A percentile compares a stretch with the other conserved stretches of the same genome.
Conservation (phyloP, 2,329 filamentous ascomycete species). For the Kalaharituber pfeilii region DNA sequence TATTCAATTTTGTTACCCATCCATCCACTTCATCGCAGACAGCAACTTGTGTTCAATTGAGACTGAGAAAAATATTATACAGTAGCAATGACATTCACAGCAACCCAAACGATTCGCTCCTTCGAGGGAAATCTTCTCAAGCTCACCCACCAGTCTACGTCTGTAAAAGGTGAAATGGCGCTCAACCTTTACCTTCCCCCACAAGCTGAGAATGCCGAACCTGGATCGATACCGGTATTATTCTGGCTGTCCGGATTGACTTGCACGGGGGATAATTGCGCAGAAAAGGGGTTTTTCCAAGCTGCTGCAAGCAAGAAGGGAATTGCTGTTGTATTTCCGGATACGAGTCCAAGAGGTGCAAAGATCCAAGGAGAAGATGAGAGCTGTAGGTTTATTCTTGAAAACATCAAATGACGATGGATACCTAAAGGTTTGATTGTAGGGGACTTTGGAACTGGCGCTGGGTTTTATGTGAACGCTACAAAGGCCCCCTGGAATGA, state of each 20-base stretch:
- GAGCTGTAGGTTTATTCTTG: conserved; percentile 32
- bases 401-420: neutral
- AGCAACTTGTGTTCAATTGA: no score
- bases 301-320: conserved; percentile 59
- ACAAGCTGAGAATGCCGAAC: conserved; percentile 36
- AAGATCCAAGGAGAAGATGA: conserved; percentile 72
- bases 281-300: conserved; percentile 81
- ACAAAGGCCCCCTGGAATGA: conserved; percentile 52
- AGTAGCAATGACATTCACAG: conserved; percentile 71
- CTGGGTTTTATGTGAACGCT: conserved; percentile 89
- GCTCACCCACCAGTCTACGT: conserved; percentile 64
- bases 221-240: conserved; percentile 59
- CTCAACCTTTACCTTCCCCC: conserved; percentile 82
- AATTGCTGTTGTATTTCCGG: conserved; percentile 86
- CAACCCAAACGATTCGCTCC: conserved; percentile 70
- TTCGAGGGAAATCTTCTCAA: conserved; percentile 93
- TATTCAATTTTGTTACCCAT: no score
- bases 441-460: conserved; percentile 71
- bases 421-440: neutral
- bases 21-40: no score
- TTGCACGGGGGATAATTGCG: conserved; percentile 76
- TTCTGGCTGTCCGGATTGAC: conserved; percentile 90
- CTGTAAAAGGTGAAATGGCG: conserved; percentile 74
- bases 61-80: no score
- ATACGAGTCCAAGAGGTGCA: conserved; percentile 80